Evolutionary conservation across 2,329 filamentous ascomycete genomes (phyloP).

Genomic region (Chalaropsis thielavioides): DNA sequence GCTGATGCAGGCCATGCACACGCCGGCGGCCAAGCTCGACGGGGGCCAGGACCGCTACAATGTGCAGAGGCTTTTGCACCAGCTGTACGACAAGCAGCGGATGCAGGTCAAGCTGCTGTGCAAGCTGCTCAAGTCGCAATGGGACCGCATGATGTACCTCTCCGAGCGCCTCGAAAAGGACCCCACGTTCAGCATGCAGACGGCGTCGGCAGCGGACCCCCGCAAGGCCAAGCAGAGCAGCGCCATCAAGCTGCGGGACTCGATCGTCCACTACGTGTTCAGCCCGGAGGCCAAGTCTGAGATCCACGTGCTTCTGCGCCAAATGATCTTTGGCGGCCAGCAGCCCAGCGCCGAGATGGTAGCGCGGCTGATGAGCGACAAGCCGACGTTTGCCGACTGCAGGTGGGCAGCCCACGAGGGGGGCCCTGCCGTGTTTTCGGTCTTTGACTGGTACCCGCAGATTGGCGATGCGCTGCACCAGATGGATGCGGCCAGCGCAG

Average conservation of each 20-base stretch:
- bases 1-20: constrained; percentile 12
- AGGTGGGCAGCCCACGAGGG: constrained; percentile 9
- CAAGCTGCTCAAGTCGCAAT: constrained; percentile 18
- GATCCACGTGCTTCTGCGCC: neutral
- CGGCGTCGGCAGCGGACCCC: neutral
- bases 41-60: neutral
- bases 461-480: constrained; percentile 4
- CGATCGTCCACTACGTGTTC: constrained; percentile 6
- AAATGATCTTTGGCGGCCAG: neutral
- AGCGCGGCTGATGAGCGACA: neutral
- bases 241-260: constrained; percentile 11
- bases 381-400: neutral
- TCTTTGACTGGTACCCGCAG: constrained; percentile 15
- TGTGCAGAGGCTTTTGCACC: neutral
- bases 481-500: neutral
- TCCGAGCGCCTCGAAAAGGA: constrained; percentile 12
- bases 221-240: constrained; percentile 13
- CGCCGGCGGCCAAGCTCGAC: neutral
- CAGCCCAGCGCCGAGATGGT: neutral
- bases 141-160: constrained; percentile 20
- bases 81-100: constrained; percentile 8
- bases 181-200: constrained; percentile 2
- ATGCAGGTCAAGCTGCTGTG: constrained; percentile 8
- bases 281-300: neutral
- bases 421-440: constrained; percentile 4